phyloP scores from a whole-genome alignment of 768 basidiomycete species.

The Russula emetica region DNA sequence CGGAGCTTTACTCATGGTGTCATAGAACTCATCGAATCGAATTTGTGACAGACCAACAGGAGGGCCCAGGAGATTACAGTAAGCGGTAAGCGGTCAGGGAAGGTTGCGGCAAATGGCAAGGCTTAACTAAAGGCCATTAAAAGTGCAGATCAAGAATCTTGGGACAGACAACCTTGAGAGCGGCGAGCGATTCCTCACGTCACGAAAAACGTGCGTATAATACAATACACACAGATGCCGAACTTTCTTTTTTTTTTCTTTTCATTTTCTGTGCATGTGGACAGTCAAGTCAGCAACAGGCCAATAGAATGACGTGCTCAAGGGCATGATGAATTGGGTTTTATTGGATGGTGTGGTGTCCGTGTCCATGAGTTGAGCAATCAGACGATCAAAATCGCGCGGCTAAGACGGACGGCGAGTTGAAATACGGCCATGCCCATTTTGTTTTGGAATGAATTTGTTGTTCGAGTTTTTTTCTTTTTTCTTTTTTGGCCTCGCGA shows the following conservation, averaged over 20 bases:
- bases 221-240: conserved; percentile 17
- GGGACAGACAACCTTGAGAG: too few relatives aligned
- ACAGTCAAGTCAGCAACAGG: too few relatives aligned
- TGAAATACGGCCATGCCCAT: conserved; percentile 6
- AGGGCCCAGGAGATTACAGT: background rate
- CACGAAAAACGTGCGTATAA: too few relatives aligned
- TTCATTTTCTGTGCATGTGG: too few relatives aligned
- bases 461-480: background rate
- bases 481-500: too few relatives aligned
- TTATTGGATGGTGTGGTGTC: background rate
- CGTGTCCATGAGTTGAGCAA: background rate
- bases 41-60: background rate
- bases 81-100: background rate
- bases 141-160: conserved; percentile 12
- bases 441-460: conserved; percentile 1
- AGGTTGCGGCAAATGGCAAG: conserved; percentile 5
- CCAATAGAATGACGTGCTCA: background rate
- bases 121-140: background rate
- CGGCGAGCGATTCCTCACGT: too few relatives aligned
- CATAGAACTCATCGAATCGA: background rate
- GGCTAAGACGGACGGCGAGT: background rate
- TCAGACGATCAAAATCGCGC: background rate
- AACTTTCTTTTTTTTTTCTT: too few relatives aligned
- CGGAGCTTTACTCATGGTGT: conserved; percentile 10
- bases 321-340: conserved; percentile 19